Base-by-base conservation (phyloP, 2,329 filamentous ascomycete species). In the Talaromyces albobiverticillius region DNA sequence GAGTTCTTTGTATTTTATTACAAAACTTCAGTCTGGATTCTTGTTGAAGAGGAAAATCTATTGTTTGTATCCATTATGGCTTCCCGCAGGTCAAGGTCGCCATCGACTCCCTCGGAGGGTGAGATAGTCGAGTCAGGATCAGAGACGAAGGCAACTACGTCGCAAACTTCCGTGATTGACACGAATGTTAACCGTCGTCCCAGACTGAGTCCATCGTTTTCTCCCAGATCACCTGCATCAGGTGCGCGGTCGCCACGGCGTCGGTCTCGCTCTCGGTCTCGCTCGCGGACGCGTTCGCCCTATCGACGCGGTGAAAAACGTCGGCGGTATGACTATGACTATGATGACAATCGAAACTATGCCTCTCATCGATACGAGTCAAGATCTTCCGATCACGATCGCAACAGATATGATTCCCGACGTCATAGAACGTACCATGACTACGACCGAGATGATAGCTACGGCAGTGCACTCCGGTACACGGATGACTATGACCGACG, bases 171-270 rank as follows among this genome's bases (percentile, higher is more conserved):
- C 74, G 76, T 82, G 81, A 84, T 86, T 82, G 82, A 85, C 87
- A 86, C 79, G 83, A 85, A 82, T 83, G 86, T 95, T 95, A 89
- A 95, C 90, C 88, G 87, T 84, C 85, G 81, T 82, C 83, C 88
- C 88, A 95, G 90, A 92, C 81, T 76, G 76, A 84, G 81, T 79
- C 65, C 65, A 64, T 67, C 73, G 64, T 66, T 69, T 60, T 67
- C 67, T 54, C 61, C 75, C 71, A 82, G 79, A 79, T 72, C 70
- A 61, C 64, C 70, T 57, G 69, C 76, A 64, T 81, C 82, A 31
- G 70, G 75, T 67, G 76, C 73, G 62, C 75, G 73, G 68, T 84
- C 83, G 59, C 82, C 82, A 83, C 73, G 79, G 85, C 68, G 68
- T 81, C 70, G 82, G 82, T 72, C 80, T 55, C 69, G 57, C 52